These are phyloP conservation scores for Mortierella sp. DNA, from an alignment of 371 early-diverging fungal genomes.

Conservation along the genomic window DNA sequence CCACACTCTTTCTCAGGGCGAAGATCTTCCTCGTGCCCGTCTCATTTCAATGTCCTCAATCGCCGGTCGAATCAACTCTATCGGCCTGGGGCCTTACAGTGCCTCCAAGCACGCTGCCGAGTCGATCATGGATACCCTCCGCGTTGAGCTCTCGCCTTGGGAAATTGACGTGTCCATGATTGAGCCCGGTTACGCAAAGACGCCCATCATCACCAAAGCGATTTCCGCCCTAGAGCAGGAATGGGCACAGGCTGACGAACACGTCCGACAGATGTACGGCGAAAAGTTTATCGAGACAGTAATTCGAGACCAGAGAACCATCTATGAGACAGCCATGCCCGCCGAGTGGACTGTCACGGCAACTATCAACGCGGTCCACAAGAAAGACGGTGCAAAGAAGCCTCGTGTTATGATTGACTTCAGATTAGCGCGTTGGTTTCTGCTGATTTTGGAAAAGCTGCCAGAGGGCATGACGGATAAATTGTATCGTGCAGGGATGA, in stretches of 20 bases:
- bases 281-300: not conserved
- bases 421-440: not conserved
- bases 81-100: slow-evolving; percentile 52
- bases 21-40: slow-evolving; percentile 49
- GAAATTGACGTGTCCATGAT: slow-evolving; percentile 61
- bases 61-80: slow-evolving; percentile 55
- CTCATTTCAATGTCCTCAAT: slow-evolving; percentile 58
- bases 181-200: slow-evolving; percentile 54
- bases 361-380: not conserved
- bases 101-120: slow-evolving; percentile 61
- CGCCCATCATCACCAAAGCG: slow-evolving; percentile 16
- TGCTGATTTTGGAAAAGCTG: not conserved
- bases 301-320: too few species aligned
- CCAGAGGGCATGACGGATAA: not conserved
- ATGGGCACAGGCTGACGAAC: not conserved
- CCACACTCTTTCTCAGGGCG: slow-evolving; percentile 37
- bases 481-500: slow-evolving; percentile 34
- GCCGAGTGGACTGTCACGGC: not conserved
- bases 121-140: slow-evolving; percentile 59
- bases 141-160: slow-evolving; percentile 61
- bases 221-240: not conserved
- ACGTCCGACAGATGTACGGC: not conserved
- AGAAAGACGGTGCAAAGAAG: not conserved
- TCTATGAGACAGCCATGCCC: not conserved
- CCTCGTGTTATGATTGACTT: not conserved